These are phyloP conservation scores for Aspergillus kassunensis DNA, from an alignment of 495 filamentous ascomycete genomes.

Conservation along the genomic window DNA sequence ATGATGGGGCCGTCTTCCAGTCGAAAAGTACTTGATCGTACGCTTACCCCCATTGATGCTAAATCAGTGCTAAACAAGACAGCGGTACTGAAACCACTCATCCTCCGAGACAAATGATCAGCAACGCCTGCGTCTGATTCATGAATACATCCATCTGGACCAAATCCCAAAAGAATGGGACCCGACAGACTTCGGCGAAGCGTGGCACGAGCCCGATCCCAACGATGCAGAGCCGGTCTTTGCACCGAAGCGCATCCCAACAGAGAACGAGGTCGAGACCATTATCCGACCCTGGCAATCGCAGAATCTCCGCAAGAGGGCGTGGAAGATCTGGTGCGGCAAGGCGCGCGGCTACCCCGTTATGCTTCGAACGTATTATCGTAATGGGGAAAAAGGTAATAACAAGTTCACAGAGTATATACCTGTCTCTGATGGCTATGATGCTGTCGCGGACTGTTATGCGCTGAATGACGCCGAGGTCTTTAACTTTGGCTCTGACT, in stretches of 20 bases:
- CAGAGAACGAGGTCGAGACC: constrained; percentile 7
- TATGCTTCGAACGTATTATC: constrained; percentile 16
- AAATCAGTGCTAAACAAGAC: not conserved
- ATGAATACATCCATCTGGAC: constrained; percentile 13
- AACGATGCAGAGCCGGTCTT: too few species aligned
- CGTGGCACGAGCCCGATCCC: too few species aligned
- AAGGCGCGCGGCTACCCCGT: not conserved
- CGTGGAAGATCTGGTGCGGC: constrained; percentile 2
- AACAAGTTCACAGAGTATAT: constrained; percentile 9
- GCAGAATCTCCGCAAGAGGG: constrained; percentile 6
- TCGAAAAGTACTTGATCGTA: constrained; percentile 15
- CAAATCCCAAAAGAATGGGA: constrained; percentile 9
- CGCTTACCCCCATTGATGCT: not conserved
- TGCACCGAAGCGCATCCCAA: not conserved
- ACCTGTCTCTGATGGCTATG: constrained; percentile 2
- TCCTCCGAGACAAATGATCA: constrained; percentile 3
- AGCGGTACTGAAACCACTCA: constrained; percentile 12
- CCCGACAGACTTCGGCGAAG: not conserved
- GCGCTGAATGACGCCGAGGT: constrained; percentile 6
- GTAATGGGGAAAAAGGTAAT: constrained; percentile 6
- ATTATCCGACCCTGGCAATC: constrained; percentile 16
- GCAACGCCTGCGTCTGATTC: constrained; percentile 16
- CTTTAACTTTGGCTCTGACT: constrained; percentile 2
- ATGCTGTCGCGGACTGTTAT: constrained; percentile 8
- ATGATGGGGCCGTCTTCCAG: constrained; percentile 8